Percentiles rank a stretch among this genome's conserved stretches.
phyloP scores from a whole-genome alignment of 1,139 yeast genomes.

The Suhomyces choctaworum region DNA sequence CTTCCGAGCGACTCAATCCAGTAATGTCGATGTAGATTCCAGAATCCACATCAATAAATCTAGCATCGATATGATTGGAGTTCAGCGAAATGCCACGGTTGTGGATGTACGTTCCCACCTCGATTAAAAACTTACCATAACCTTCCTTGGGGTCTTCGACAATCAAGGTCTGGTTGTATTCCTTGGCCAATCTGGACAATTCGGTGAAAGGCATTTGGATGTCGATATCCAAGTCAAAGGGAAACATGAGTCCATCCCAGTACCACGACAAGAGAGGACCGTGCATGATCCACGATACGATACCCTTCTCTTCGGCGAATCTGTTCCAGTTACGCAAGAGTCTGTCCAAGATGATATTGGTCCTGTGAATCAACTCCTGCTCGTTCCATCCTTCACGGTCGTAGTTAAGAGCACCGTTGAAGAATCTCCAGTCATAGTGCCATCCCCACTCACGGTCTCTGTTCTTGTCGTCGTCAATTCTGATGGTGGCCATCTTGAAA shows the following conservation, averaged over 20 bases:
- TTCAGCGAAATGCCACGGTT: conserved; percentile 23
- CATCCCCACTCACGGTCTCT: conserved; percentile 32
- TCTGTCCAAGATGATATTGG: conserved; percentile 31
- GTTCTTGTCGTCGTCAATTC: conserved; percentile 18
- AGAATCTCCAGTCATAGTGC: conserved; percentile 26
- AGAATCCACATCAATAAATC: conserved; percentile 30
- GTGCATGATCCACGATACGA: conserved; percentile 27
- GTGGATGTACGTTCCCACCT: conserved; percentile 27
- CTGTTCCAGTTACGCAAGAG: conserved; percentile 36
- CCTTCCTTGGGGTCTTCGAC: conserved; percentile 28
- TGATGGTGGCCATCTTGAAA: conserved; percentile 22
- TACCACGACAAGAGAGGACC: conserved; percentile 26
- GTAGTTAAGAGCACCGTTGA: conserved; percentile 21
- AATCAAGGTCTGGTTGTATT: conserved; percentile 23
- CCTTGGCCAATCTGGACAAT: conserved; percentile 16
- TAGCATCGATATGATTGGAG: conserved; percentile 28
- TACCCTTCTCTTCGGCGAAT: conserved; percentile 38
- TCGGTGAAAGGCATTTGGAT: conserved; percentile 25
- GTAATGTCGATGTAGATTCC: conserved; percentile 32
- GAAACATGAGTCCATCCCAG: conserved; percentile 26
- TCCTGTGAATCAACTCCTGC: conserved; percentile 18
- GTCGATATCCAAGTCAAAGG: conserved; percentile 23
- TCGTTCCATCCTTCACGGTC: conserved; percentile 20
- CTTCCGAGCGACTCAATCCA: conserved; percentile 21
- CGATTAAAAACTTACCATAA: conserved; percentile 27